Base-by-base conservation (phyloP, 2,329 filamentous ascomycete genomes). In the Talaromyces pinophilus region DNA sequence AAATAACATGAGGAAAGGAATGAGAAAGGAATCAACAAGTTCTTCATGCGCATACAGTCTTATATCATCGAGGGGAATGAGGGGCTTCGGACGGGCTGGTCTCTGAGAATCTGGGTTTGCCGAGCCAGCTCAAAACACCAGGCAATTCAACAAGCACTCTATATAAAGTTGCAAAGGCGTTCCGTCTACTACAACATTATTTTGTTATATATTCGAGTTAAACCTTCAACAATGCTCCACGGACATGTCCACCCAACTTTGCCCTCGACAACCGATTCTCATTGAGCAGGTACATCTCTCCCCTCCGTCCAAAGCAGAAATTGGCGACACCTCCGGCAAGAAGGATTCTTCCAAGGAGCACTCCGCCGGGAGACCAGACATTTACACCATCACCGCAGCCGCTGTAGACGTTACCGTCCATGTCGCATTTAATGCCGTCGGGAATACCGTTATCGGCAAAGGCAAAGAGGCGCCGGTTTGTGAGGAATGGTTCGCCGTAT, bases 381-480 rank as follows among this genome's bases (percentile, higher is more conserved):
- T 86, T 80, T 22, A 87, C 75, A 0, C 85, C 85, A 70, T 87
- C 85, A 0, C 82, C 83, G 67, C 83, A 85, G 0, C 82, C 84
- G 30, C 81, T 80, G 74, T 85, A 87, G 1, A 87, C 82, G 71
- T 87, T 87, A 2, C 85, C 85, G 2, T 81, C 70, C 1, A 77
- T 78, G 69, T 87, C 85, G 48, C 81, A 80, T 68, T 85, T 84
- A 67, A 86, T 76, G 8, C 77, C 77, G 63, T 78, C 77, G 0
- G 85, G 84, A 5, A 82, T 77, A 0, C 84, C 84, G 0, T 74
- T 74, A 40, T 80, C 77, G 0, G 81, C 80, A 67, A 82, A 83
- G 1, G 85, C 82, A 69, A 88, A 87, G 0, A 86, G 71, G 28
- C 84, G 81, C 59, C 80, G 80, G 71, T 86, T 85, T 28, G 48